Conservation (phyloP, 768 basidiomycete species). For the Rossbeevera mucosa region DNA sequence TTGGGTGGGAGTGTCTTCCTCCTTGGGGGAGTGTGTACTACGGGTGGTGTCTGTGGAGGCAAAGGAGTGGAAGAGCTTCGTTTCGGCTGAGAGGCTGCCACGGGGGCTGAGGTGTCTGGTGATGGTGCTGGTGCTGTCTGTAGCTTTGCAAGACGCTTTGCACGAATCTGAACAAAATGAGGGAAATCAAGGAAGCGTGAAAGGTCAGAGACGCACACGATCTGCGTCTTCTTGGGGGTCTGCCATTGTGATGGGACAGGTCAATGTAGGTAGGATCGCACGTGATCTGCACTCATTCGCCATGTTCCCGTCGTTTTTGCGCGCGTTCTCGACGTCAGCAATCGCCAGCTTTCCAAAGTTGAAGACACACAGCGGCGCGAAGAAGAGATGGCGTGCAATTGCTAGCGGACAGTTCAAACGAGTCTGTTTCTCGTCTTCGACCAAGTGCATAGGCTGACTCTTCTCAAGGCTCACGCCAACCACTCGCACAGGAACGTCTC, state of each 20-base stretch:
- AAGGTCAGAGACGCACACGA: conserved; percentile 42
- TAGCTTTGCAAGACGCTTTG: conserved; percentile 87
- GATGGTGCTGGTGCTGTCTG: conserved; percentile 47
- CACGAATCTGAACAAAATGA: conserved; percentile 60
- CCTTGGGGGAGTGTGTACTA: conserved; percentile 37
- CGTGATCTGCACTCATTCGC: conserved; percentile 20
- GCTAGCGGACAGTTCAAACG: conserved; percentile 73
- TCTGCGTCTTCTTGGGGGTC: conserved; percentile 77
- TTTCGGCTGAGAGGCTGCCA: conserved; percentile 28
- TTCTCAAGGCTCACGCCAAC: conserved; percentile 59
- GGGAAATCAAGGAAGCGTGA: background rate
- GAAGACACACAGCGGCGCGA: conserved; percentile 76
- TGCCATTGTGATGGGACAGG: conserved; percentile 32
- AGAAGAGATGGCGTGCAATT: conserved; percentile 74
- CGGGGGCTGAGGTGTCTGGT: conserved; percentile 7
- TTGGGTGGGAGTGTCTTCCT: conserved; percentile 40
- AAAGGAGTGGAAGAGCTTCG: conserved; percentile 20
- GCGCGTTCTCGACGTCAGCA: conserved; percentile 59
- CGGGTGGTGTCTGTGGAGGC: conserved; percentile 30
- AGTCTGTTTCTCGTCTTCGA: conserved; percentile 40
- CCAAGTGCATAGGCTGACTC: background rate
- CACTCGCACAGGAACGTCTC: conserved; percentile 69
- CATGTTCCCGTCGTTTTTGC: conserved; percentile 24
- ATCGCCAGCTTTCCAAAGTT: conserved; percentile 63
- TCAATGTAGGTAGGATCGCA: background rate